These are phyloP conservation scores for Melocanna baccifera DNA, from an alignment of 176 grass and related monocot genomes.

Conservation along the genomic window DNA sequence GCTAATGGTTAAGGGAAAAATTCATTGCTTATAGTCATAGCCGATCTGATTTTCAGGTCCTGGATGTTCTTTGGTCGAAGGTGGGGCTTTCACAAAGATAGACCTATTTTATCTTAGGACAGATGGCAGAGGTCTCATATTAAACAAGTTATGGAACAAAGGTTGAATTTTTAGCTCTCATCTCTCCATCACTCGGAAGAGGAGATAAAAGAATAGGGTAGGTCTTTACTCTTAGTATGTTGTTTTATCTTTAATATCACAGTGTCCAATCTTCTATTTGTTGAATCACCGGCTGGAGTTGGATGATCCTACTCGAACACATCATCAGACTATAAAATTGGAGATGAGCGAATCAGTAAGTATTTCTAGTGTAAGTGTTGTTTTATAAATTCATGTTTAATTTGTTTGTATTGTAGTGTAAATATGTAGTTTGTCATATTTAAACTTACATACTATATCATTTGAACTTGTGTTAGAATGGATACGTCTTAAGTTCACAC, in stretches of 20 bases:
- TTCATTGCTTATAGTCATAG: too few species aligned
- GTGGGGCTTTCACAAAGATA: slow-evolving; percentile 78
- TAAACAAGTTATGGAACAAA: slow-evolving; percentile 91
- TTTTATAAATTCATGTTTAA: neutral
- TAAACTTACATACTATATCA: too few species aligned
- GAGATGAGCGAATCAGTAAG: slow-evolving; percentile 62
- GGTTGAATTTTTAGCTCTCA: slow-evolving; percentile 34
- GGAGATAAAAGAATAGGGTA: too few species aligned
- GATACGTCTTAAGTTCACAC: too few species aligned
- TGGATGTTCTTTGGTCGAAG: slow-evolving; percentile 88
- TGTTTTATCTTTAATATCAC: slow-evolving; percentile 12
- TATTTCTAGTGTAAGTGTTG: neutral
- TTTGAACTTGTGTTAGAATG: too few species aligned
- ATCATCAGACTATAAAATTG: slow-evolving; percentile 67
- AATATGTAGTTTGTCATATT: too few species aligned
- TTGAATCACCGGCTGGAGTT: slow-evolving; percentile 87
- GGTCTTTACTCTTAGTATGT: too few species aligned
- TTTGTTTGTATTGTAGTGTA: neutral
- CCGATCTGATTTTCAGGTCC: slow-evolving; percentile 42
- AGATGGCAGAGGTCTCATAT: slow-evolving; percentile 62
- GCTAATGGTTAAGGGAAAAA: too few species aligned
- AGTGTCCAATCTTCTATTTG: slow-evolving; percentile 87
- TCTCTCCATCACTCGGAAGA: neutral
- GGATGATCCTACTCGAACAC: slow-evolving; percentile 97
- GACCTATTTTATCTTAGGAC: slow-evolving; percentile 80